These are phyloP conservation scores for Casuarina equisetifolia DNA, from an alignment of 306 rosid species.

Conservation along the genomic window DNA sequence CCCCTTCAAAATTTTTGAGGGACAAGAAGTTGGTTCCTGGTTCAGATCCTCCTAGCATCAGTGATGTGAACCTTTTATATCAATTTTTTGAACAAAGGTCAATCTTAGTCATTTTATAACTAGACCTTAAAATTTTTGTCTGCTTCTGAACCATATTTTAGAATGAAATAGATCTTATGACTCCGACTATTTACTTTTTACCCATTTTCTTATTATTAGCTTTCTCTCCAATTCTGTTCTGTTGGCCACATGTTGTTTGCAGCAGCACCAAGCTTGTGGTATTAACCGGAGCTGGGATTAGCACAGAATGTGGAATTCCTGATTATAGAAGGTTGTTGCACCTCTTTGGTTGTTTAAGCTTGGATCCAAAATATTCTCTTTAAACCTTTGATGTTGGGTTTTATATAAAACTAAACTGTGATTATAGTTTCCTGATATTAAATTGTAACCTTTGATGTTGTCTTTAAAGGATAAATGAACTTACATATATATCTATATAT, in stretches of 20 bases:
- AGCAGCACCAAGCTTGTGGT: conserved; percentile 72
- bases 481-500: neutral
- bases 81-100: conserved; percentile 74
- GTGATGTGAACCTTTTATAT: conserved; percentile 62
- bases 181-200: neutral
- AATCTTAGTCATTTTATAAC: neutral
- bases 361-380: neutral
- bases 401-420: too few relatives aligned
- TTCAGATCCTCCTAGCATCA: conserved; percentile 81
- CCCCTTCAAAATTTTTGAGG: conserved; percentile 35
- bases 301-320: conserved; percentile 97
- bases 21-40: conserved; percentile 69
- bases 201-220: neutral
- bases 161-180: conserved; percentile 4
- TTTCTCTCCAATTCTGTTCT: conserved; percentile 23
- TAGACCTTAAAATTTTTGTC: neutral
- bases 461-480: neutral
- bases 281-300: conserved; percentile 90
- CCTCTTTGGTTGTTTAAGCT: conserved; percentile 11
- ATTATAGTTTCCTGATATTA: neutral
- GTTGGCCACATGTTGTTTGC: conserved; percentile 25
- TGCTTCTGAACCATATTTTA: neutral
- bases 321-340: conserved; percentile 81
- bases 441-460: neutral
- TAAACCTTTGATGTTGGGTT: neutral